Evolutionary conservation across 2,329 filamentous ascomycete species (phyloP), one percentile per base, ranked within the genome.

Genomic region (Exophiala viscosa): DNA sequence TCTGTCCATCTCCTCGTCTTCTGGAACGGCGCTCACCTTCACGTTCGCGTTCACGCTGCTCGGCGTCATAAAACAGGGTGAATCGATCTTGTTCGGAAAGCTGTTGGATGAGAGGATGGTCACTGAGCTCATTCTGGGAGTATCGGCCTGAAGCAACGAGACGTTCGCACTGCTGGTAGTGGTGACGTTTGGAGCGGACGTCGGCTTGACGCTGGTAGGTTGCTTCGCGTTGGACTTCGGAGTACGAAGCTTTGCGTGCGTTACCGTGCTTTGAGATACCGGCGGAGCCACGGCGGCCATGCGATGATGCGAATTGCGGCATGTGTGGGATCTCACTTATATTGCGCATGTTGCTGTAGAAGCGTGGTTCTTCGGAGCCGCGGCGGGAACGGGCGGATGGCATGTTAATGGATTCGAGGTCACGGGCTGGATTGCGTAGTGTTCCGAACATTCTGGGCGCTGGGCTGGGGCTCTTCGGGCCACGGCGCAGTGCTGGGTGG

Each of bases 331-430:
- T 36, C 14, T 50, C 47, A 23, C 34, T 13, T 15, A 54, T 13
- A 7, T 54, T 33, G 28, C 48, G 42, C 9, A 50, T 13, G 18
- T 38, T 47, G 31, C 52, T 15, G 42, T 33, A 18, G 40, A 40
- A 15, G 15, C 34, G 45, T 23, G 15, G 17, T 1, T 18, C 34
- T 8, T 40, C 28, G 6, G 33, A 33, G 9, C 34, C 18, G 18
- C 11, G 38, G 6, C 23, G 18, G n/a, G 23, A 20, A 6, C 18
- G 6, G 2, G 33, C 41, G 10, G 18, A 39, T 6, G 50, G 54
- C 54, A 54, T 58, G 45, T 40, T 34, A 34, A 53, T 53, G n/a
- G 45, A 11, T 23, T 32, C 9, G 34, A 54, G 40, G 23, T 57
- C 54, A 10, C 34, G 36, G 11, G 49, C 48, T 28, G 38, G 32